phyloP scores from a whole-genome alignment of 1,284 basidiomycete species.

The Pyrrhoderma noxium region DNA sequence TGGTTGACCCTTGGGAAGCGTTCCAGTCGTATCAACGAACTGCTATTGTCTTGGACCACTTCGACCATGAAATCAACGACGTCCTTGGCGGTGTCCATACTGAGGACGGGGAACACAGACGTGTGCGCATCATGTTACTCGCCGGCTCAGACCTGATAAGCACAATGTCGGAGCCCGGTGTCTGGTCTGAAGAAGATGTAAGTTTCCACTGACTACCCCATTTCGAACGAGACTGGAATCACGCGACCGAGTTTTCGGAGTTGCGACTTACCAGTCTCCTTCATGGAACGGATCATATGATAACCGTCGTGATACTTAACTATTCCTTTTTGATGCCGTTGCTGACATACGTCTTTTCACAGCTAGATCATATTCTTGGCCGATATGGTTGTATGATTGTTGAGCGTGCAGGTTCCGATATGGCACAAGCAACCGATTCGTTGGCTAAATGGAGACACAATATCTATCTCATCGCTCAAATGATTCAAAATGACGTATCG shows the following conservation, averaged over 20 bases:
- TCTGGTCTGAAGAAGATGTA: conserved; percentile 94
- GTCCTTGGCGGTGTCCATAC: conserved; percentile 65
- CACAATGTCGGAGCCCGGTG: conserved; percentile 98
- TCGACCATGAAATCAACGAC: conserved; percentile 89
- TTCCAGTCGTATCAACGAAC: conserved; percentile 93
- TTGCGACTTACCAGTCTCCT: neutral
- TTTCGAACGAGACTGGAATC: neutral
- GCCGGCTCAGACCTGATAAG: conserved; percentile 97
- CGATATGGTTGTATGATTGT: conserved; percentile 93
- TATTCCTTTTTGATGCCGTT: conserved; percentile 17
- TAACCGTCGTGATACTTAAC: neutral
- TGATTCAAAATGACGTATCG: conserved; percentile 98
- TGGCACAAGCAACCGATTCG: conserved; percentile 73
- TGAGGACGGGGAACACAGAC: conserved; percentile 53
- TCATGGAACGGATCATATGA: neutral
- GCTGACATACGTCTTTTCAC: conserved; percentile 18
- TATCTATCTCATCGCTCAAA: conserved; percentile 90
- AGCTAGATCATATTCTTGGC: conserved; percentile 95
- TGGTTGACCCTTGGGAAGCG: conserved; percentile 98
- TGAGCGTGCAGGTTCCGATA: conserved; percentile 90
- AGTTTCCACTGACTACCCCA: conserved; percentile 26
- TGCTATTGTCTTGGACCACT: conserved; percentile 93
- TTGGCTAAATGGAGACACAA: conserved; percentile 80
- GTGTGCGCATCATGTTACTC: conserved; percentile 83
- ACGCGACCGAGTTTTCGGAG: neutral